phyloP scores from a whole-genome alignment of 306 rosid species.

The Biancaea sappan region DNA sequence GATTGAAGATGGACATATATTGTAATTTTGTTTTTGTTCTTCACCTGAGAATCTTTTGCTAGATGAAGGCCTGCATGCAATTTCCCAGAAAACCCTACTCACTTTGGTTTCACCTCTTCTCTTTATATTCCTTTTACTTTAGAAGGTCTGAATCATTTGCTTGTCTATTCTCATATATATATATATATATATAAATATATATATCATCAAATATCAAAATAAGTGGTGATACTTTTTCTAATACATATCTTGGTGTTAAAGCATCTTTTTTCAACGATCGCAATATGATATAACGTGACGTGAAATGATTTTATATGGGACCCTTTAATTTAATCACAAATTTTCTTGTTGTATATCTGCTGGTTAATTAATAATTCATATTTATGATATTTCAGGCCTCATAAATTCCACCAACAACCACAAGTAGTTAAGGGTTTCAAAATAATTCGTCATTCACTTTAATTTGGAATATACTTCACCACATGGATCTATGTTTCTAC shows the following conservation, averaged over 20 bases:
- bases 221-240: constrained; percentile 36
- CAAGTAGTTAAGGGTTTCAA: constrained; percentile 41
- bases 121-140: constrained; percentile 49
- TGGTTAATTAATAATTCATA: constrained; percentile 24
- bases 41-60: constrained; percentile 23
- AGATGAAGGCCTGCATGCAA: constrained; percentile 40
- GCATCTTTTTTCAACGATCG: constrained; percentile 52
- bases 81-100: constrained; percentile 42
- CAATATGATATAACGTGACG: constrained; percentile 49
- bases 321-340: constrained; percentile 42
- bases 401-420: constrained; percentile 48
- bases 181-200: background rate
- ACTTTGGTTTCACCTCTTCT: constrained; percentile 24
- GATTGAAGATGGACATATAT: too few species aligned
- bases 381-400: background rate
- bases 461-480: constrained; percentile 37
- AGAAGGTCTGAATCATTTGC: constrained; percentile 69
- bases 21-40: background rate
- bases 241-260: constrained; percentile 45
- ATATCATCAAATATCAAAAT: constrained; percentile 23
- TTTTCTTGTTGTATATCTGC: constrained; percentile 43
- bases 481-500: constrained; percentile 40
- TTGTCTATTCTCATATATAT: constrained; percentile 43
- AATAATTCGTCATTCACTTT: constrained; percentile 45
- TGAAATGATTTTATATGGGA: constrained; percentile 47